Percentiles rank a stretch among this genome's conserved stretches.
Evolutionary conservation across 257 asterid species (phyloP).

Genomic region (Capsicum chinense): DNA sequence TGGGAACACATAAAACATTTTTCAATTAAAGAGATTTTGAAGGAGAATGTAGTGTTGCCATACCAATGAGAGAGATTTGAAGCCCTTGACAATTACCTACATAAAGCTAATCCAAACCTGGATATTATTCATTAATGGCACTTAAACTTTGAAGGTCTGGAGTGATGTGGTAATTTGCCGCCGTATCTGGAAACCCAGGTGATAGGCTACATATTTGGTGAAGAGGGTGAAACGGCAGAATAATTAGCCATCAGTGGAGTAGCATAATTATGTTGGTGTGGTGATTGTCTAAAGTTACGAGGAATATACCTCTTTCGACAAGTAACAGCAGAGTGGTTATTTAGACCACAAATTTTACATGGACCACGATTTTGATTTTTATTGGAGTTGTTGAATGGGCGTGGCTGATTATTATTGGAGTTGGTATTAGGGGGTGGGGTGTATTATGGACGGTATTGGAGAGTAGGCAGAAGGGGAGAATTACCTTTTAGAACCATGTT

Average conservation of each 20-base stretch:
- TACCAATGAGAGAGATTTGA: neutral
- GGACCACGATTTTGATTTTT: too few species aligned
- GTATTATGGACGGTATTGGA: too few species aligned
- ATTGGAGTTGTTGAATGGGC: too few species aligned
- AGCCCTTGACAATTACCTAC: neutral
- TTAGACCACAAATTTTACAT: too few species aligned
- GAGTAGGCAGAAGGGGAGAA: too few species aligned
- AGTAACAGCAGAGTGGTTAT: too few species aligned
- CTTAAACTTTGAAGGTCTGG: neutral
- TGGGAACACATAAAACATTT: too few species aligned
- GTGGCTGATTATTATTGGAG: too few species aligned
- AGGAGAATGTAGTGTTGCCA: neutral
- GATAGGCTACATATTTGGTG: neutral
- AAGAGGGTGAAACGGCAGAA: neutral
- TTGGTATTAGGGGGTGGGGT: too few species aligned
- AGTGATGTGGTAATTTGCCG: constrained; percentile 20
- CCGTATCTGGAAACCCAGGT: neutral
- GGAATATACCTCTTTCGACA: too few species aligned
- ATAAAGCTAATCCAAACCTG: neutral
- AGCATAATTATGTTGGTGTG: neutral
- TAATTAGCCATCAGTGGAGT: neutral
- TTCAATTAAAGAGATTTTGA: too few species aligned
- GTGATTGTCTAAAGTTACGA: too few species aligned
- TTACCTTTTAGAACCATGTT: neutral
- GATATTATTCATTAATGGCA: neutral